Base-by-base conservation (phyloP, 2,329 filamentous ascomycete species). In the Colletotrichum chrysophilum region DNA sequence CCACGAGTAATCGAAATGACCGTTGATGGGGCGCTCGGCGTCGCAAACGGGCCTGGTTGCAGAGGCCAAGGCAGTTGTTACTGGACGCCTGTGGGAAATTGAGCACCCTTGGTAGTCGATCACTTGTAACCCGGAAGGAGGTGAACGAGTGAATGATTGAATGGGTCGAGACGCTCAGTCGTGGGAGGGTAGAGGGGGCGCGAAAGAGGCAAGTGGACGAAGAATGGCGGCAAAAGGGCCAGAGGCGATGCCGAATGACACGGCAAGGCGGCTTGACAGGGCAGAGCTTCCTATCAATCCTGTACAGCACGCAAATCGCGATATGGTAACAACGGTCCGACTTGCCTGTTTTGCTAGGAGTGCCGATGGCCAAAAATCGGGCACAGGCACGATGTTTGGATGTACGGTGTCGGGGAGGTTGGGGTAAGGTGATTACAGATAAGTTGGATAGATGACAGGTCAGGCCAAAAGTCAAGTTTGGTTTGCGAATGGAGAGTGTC, bases 1-100 rank as follows among this genome's bases (percentile, higher is more conserved):
- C 73, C 21, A 66, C 69, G 69, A 58, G n/a, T 43, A 43, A 56
- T 62, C 69, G 69, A 71, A 71, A 28, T 62, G 69, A 48, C 69
- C 55, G 62, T 56, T 43, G 62, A 66, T 55, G 36, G 43, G 38
- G n/a, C 38, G 38, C 55, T 62, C 34, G 62, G 61, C 56, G 73
- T 62, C 70, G 69, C 62, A 72, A 34, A 34, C 52, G 28, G 66
- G 48, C 30, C 66, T 38, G 38, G 52, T 16, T 30, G 24, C 10
- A 32, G 61, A 16, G 43, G 26, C 16, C 38, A 66, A 66, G 38
- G 62, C 38, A 52, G 43, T 52, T 52, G 43, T 21, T 13, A 21
- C n/a, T 52, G 43, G 43, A 24, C n/a, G 43, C 43, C 43, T 21
- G 43, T 24, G 43, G 43, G 12, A 13, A 48, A 52, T 52, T 52